Conservation (phyloP, 208 protist genomes). For the Acanthamoeba lenticulata region DNA sequence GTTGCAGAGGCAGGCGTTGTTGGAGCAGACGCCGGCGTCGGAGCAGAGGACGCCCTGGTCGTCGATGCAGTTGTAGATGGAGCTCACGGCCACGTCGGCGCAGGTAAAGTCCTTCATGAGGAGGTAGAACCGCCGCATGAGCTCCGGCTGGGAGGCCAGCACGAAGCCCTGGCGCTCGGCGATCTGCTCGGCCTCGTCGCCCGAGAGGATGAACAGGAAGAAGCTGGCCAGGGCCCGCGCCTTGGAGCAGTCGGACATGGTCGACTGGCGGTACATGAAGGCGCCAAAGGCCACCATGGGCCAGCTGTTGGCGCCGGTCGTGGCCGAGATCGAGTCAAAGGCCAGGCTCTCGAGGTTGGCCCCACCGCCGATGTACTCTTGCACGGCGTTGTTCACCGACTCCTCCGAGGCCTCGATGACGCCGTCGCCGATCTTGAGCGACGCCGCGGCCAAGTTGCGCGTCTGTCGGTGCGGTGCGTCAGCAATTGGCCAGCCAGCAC, state of each 20-base stretch:
- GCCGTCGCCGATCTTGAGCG: not conserved
- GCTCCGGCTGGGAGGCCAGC: not conserved
- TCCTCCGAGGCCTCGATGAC: not conserved
- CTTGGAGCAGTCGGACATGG: constrained; percentile 7
- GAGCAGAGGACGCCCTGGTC: not conserved
- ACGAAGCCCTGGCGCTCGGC: constrained; percentile 39
- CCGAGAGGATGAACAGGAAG: not conserved
- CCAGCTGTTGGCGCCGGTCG: not conserved
- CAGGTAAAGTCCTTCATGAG: constrained; percentile 15
- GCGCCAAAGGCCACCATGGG: not conserved
- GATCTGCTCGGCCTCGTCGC: not conserved
- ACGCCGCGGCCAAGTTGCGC: not conserved
- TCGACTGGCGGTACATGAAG: not conserved
- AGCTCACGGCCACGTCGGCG: not conserved
- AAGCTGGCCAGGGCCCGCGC: not conserved
- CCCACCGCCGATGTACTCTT: not conserved
- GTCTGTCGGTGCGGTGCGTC: not conserved
- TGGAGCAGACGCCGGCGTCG: not conserved
- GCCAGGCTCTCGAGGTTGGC: not conserved
- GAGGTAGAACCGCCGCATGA: not conserved
- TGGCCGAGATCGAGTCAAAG: not conserved
- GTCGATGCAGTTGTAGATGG: not conserved
- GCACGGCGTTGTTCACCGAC: not conserved
- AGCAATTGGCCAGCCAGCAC: no score
- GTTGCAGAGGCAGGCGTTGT: not conserved